Evolutionary conservation across 2,329 filamentous ascomycete genomes (phyloP), one percentile per base, ranked within the genome.

Genomic region (Gaeumannomyces sp.): DNA sequence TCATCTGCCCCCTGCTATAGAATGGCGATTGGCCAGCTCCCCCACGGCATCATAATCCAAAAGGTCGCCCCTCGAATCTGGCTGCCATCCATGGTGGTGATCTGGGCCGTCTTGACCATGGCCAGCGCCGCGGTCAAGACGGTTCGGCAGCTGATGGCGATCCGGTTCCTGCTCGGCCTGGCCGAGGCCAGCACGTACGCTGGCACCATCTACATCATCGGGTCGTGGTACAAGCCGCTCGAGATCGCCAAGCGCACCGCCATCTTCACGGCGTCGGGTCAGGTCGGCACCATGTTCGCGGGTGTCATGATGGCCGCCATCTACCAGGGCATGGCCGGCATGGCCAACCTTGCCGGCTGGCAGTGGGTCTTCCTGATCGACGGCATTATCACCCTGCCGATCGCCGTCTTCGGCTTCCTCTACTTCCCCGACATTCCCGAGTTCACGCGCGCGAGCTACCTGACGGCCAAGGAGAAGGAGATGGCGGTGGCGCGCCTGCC

Each of bases 61-160:
- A 86, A 88, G 68, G 72, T 90, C 66, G 81, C 81, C 61, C 87
- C 87, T 2, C 80, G 86, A 22, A 78, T 84, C 67, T 89, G 85
- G 77, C 88, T 88, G 70, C 87, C 86, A 0, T 69, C 77, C 35
- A 88, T 87, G 80, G 87, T 88, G 82, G 65, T 88, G 27, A 70
- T 85, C 65, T 90, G 88, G 88, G 86, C 83, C 2, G 77, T 79
- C 0, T 74, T 90, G 31, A 90, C 87, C 2, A 87, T 89, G 83
- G 76, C 80, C 50, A 87, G 84, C 1, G 85, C 83, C 1, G 78
- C 80, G 3, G 79, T 76, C 0, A 79, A 82, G 8, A 78, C 76
- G 4, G 83, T 83, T 0, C 75, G 79, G 66, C 73, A 81, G 59
- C 85, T 88, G 70, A 86, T 86, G 81, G 84, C 79, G 1, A 85